These are phyloP conservation scores for Sordariomycetes sp. DNA, from an alignment of 2,329 filamentous ascomycete species.

Conservation along the genomic window DNA sequence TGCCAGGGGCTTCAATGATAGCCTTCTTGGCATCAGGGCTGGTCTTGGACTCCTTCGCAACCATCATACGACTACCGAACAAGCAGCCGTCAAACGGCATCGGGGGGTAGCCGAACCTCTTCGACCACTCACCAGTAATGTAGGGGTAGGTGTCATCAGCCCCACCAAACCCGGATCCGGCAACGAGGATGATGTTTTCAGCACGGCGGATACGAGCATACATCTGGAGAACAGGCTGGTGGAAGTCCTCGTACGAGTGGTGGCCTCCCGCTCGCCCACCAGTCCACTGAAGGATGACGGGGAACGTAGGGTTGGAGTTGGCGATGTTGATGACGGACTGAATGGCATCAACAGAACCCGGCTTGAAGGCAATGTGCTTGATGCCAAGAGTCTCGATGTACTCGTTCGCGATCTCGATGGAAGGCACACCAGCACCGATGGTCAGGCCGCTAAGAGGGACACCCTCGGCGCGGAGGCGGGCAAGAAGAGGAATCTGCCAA, in stretches of 20 bases:
- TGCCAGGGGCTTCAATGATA: constrained; percentile 74
- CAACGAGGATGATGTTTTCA: constrained; percentile 79
- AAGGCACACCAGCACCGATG: constrained; percentile 87
- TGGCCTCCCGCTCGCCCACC: constrained; percentile 89
- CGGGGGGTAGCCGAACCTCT: constrained; percentile 72
- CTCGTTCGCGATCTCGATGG: constrained; percentile 83
- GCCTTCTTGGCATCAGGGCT: constrained; percentile 81
- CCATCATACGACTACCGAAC: constrained; percentile 91
- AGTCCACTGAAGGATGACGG: constrained; percentile 91
- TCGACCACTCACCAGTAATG: constrained; percentile 81
- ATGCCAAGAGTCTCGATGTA: constrained; percentile 89
- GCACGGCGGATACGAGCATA: constrained; percentile 79
- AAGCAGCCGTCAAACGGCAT: constrained; percentile 93
- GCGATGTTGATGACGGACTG: constrained; percentile 87
- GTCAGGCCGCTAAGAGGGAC: constrained; percentile 87
- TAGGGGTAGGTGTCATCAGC: constrained; percentile 88
- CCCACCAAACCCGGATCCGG: constrained; percentile 85
- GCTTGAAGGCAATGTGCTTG: constrained; percentile 92
- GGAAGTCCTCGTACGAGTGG: constrained; percentile 93
- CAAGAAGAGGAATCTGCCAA: constrained; percentile 84
- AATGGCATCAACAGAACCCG: constrained; percentile 79
- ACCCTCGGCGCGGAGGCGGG: constrained; percentile 69
- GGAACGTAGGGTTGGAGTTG: constrained; percentile 86
- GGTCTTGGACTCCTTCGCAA: constrained; percentile 83
- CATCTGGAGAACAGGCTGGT: constrained; percentile 83